phyloP scores from a whole-genome alignment of 2,329 filamentous ascomycete species.

The Apiospora koreana region DNA sequence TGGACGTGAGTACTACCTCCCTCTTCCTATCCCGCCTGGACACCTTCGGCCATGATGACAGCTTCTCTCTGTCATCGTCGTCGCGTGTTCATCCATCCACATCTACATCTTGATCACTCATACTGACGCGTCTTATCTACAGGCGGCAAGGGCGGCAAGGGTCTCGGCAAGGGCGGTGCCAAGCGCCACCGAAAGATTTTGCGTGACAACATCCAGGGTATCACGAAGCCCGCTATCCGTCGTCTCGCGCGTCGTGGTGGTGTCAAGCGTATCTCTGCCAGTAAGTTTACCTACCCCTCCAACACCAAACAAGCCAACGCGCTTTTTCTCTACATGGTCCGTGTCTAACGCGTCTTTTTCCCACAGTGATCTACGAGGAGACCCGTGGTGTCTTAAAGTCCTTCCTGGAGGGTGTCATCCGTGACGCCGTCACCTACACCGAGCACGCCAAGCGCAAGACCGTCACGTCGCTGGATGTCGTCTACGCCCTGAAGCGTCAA shows the following conservation, averaged over 20 bases:
- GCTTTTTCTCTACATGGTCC: not conserved
- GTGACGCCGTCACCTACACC: slow-evolving; percentile 79
- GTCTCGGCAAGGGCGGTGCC: slow-evolving; percentile 95
- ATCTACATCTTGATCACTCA: not conserved
- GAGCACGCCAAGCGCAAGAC: slow-evolving; percentile 82
- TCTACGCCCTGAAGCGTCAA: slow-evolving; percentile 65
- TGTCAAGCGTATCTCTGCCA: slow-evolving; percentile 99
- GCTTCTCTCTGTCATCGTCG: not conserved
- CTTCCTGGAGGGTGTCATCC: slow-evolving; percentile 81
- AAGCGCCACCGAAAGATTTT: slow-evolving; percentile 99
- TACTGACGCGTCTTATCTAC: slow-evolving; percentile 28
- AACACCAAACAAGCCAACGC: not conserved
- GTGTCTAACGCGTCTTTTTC: slow-evolving; percentile 14
- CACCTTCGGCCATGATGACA: not conserved
- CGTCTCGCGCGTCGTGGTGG: slow-evolving; percentile 98
- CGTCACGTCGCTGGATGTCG: slow-evolving; percentile 65
- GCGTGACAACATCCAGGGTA: slow-evolving; percentile 99
- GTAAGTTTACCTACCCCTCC: slow-evolving; percentile 48
- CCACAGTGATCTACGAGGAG: slow-evolving; percentile 77
- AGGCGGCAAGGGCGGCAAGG: slow-evolving; percentile 97
- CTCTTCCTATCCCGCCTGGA: slow-evolving; percentile 14
- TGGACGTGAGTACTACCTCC: slow-evolving; percentile 65
- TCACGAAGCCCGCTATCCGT: slow-evolving; percentile 97
- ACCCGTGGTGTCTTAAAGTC: slow-evolving; percentile 81
- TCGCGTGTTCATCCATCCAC: not conserved